phyloP scores from a whole-genome alignment of 371 early-diverging fungal species.

The Thermomucor indicae-seudaticae region DNA sequence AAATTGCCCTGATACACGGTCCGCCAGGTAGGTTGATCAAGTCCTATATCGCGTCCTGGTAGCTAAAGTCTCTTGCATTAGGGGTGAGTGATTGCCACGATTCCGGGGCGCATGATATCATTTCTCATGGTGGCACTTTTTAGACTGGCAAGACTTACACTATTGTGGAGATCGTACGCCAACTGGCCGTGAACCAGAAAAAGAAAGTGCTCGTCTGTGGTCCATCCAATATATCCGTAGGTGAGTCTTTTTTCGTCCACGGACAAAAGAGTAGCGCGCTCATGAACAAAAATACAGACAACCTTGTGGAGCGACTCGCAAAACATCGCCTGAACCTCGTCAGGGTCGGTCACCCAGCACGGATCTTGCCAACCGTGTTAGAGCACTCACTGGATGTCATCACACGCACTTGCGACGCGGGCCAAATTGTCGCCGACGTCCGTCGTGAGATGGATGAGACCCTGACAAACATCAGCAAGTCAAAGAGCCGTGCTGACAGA shows the following conservation, averaged over 20 bases:
- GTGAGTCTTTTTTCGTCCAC: constrained; percentile 30
- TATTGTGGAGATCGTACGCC: constrained; percentile 82
- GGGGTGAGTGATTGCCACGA: not conserved
- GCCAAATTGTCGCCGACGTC: constrained; percentile 74
- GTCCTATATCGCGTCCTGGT: too few species aligned
- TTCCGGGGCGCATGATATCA: too few species aligned
- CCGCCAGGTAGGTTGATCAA: constrained; percentile 77
- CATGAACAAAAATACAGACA: constrained; percentile 47
- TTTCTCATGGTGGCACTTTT: not conserved
- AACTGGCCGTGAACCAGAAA: constrained; percentile 58
- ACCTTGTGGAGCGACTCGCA: constrained; percentile 76
- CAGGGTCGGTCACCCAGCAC: constrained; percentile 86
- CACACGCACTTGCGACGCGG: constrained; percentile 70
- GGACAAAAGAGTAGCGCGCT: not conserved
- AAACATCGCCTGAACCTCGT: constrained; percentile 61
- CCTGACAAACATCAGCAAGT: constrained; percentile 55
- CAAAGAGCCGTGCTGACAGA: constrained; percentile 64
- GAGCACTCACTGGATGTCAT: constrained; percentile 71
- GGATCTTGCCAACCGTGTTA: constrained; percentile 67
- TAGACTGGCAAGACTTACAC: constrained; percentile 94
- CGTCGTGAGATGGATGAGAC: constrained; percentile 76
- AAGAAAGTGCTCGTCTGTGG: constrained; percentile 88
- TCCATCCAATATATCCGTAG: constrained; percentile 92
- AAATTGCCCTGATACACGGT: constrained; percentile 82
- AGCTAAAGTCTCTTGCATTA: too few species aligned